Evolutionary conservation across 805 yeast species (phyloP).

Genomic region (Ogataea pilisensis): DNA sequence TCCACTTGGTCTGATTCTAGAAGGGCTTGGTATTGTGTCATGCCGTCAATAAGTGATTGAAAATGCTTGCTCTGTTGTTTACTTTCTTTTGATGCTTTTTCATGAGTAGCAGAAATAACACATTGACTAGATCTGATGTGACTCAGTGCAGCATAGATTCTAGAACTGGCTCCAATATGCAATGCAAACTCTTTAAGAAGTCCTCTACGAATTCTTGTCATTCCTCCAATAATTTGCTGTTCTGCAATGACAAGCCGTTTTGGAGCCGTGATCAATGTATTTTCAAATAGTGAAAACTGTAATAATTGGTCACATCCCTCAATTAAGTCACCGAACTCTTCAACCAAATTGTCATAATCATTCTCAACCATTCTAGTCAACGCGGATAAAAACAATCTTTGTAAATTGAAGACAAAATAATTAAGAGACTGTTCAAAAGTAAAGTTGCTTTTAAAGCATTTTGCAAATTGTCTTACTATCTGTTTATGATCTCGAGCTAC

Average conservation of each 20-base stretch:
- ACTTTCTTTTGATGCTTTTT: background rate
- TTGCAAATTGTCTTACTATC: background rate
- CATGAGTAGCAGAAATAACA: too few relatives aligned
- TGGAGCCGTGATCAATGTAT: background rate
- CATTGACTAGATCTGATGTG: background rate
- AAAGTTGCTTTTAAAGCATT: background rate
- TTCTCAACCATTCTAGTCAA: conserved; percentile 4
- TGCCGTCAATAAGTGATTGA: background rate
- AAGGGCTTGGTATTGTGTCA: too few relatives aligned
- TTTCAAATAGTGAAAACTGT: background rate
- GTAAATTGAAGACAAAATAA: conserved; percentile 9
- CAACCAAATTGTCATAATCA: conserved; percentile 5
- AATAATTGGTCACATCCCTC: conserved; percentile 7
- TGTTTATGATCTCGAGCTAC: background rate
- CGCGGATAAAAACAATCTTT: conserved; percentile 6
- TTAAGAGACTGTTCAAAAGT: conserved; percentile 6
- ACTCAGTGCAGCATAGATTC: background rate
- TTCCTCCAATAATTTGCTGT: background rate
- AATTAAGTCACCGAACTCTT: conserved; percentile 2
- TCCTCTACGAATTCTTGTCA: background rate
- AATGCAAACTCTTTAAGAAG: background rate
- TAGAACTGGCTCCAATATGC: background rate
- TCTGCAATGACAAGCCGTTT: background rate
- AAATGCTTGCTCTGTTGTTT: background rate
- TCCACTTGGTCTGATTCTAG: background rate